These are phyloP conservation scores for Yamadazyma sp. DNA, from an alignment of 1,139 yeast genomes.

Conservation along the genomic window DNA sequence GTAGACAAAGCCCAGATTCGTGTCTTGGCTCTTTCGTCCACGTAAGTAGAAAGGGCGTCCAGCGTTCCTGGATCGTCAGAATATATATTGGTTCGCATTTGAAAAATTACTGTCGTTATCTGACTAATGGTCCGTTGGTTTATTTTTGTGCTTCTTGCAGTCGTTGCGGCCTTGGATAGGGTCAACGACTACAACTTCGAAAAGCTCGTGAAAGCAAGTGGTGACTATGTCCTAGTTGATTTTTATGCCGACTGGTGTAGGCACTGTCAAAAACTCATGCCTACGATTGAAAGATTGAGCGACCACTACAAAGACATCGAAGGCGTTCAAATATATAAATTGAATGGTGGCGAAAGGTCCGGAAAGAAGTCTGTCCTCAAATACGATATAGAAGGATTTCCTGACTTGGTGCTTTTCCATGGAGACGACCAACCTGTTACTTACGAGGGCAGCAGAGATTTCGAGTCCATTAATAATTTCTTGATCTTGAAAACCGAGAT, in stretches of 20 bases:
- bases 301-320: constrained; percentile 47
- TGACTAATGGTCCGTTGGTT: constrained; percentile 2
- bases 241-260: constrained; percentile 84
- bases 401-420: constrained; percentile 60
- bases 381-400: constrained; percentile 62
- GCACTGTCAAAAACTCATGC: constrained; percentile 69
- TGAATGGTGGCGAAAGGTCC: constrained; percentile 65
- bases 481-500: constrained; percentile 36
- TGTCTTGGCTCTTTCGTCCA: too few relatives aligned
- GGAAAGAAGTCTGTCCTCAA: constrained; percentile 53
- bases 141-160: constrained; percentile 3
- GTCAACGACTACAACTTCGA: constrained; percentile 53
- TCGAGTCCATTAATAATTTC: constrained; percentile 47
- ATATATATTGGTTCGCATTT: too few relatives aligned
- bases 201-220: constrained; percentile 52
- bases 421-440: constrained; percentile 51
- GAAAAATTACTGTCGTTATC: neutral
- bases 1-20: neutral
- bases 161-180: constrained; percentile 17
- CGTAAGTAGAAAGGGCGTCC: too few relatives aligned
- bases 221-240: constrained; percentile 66
- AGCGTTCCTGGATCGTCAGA: too few relatives aligned
- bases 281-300: constrained; percentile 62
- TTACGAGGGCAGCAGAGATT: constrained; percentile 49
- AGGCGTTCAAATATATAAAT: constrained; percentile 54